Percentiles rank a stretch among this genome's conserved stretches.
Conservation (phyloP, 2,329 filamentous ascomycete genomes). For the Epichloe elymi region DNA sequence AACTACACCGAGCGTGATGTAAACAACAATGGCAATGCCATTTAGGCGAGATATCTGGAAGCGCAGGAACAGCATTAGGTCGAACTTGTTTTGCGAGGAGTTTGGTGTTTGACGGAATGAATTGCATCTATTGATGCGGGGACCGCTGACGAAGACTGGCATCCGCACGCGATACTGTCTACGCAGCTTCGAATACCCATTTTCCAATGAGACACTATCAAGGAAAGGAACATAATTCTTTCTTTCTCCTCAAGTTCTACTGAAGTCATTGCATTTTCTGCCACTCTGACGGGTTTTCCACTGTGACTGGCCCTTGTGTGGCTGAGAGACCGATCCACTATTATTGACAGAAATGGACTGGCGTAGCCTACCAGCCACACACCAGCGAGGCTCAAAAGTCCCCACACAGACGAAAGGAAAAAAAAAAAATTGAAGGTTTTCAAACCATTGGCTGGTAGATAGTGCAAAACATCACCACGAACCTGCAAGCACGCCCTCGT, state of each 20-base stretch:
- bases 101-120: not conserved
- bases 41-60: too few species aligned
- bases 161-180: too few species aligned
- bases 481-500: conserved; percentile 10
- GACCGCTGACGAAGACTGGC: too few species aligned
- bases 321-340: not conserved
- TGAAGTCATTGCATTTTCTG: too few species aligned
- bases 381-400: conserved; percentile 6
- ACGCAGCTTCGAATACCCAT: too few species aligned
- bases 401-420: conserved; percentile 9
- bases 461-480: conserved; percentile 8
- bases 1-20: conserved; percentile 5
- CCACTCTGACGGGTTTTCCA: too few species aligned
- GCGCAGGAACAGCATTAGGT: too few species aligned
- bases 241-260: too few species aligned
- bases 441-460: conserved; percentile 6
- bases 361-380: conserved; percentile 7
- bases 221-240: too few species aligned
- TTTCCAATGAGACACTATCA: too few species aligned
- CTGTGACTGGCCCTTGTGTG: not conserved
- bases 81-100: too few species aligned
- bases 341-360: conserved; percentile 2
- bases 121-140: too few species aligned
- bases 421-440: conserved; percentile 13
- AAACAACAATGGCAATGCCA: not conserved